A percentile compares a stretch with the other conserved stretches of the same genome.
phyloP scores from a whole-genome alignment of 352 stramenopile species.

The Phytophthora fragariaefolia region DNA sequence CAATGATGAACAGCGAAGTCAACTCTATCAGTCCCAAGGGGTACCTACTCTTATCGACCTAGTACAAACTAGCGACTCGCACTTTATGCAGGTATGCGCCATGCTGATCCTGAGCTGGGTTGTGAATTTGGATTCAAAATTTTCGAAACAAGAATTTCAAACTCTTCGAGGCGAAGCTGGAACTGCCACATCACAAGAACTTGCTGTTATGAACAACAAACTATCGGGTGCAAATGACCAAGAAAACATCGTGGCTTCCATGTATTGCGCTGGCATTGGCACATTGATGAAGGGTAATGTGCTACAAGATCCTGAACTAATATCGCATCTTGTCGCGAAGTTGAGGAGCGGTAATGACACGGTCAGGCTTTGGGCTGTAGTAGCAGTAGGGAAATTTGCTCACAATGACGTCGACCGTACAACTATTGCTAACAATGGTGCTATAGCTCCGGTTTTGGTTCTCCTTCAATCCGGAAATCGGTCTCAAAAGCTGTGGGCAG shows the following conservation, averaged over 20 bases:
- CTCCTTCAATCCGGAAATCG: conserved; percentile 8
- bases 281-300: not conserved
- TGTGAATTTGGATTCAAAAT: not conserved
- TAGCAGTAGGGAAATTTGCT: not conserved
- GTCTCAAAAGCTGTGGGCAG: conserved; percentile 5
- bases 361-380: not conserved
- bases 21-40: not conserved
- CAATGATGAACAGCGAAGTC: not conserved
- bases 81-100: conserved; percentile 1
- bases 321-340: not conserved
- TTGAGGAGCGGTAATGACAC: not conserved
- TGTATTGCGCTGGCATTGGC: conserved; percentile 5
- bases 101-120: conserved; percentile 3
- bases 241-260: not conserved
- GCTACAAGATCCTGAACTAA: not conserved
- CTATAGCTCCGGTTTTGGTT: conserved; percentile 1
- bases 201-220: not conserved
- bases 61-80: not conserved
- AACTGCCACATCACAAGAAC: not conserved
- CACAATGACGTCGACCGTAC: not conserved
- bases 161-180: not conserved
- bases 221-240: not conserved
- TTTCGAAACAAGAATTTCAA: not conserved
- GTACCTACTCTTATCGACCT: not conserved
- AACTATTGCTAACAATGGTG: not conserved